Evolutionary conservation across 805 yeast species (phyloP), one percentile per base, ranked within the genome.

Genomic region (Ogataea thermomethanolica): DNA sequence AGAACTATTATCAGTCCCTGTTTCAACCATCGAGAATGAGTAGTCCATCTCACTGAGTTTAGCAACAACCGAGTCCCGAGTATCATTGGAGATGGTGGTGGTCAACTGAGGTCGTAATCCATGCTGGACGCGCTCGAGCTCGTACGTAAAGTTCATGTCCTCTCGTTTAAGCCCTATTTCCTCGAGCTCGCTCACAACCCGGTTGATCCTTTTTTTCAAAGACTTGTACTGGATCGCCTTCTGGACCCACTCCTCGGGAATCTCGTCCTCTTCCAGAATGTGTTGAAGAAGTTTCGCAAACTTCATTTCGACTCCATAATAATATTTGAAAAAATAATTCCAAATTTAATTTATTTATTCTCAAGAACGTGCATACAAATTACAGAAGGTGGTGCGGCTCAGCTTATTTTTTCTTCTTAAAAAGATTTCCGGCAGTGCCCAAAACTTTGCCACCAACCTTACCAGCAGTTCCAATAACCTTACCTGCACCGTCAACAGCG

Each of bases 151-250:
- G 1, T 35, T 33, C 39, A 56, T 49, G 8, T 55, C 69, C 21
- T 76, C 71, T 43, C 68, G 70, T 29, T 73, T 70, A 17, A 83
- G 59, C 0, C 90, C 90, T 25, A 79, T 56, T n/a, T 59, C 57
- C 31, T 71, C 69, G 30, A 84, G 69, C 60, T 84, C 91, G 24
- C 67, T 62, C 11, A 82, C 89, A 11, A 84, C 84, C 44, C 67
- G 69, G 44, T 74, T 74, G 43, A 84, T 81, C 42, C 78, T 70
- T 55, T 84, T 84, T 55, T 84, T 84, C 43, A 84, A 58, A 3
- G 78, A 72, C 56, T 84, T 84, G 57, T 84, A 84, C 49, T 82
- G 85, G 33, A 84, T 82, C 10, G 89, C 85, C 6, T 76, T 73
- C 22, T 68, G 72, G 0, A 74, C 64, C 93, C 93, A 84, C 15